Evolutionary conservation across 441 rosid genomes (phyloP).

Genomic region (Eutrema salsugineum): DNA sequence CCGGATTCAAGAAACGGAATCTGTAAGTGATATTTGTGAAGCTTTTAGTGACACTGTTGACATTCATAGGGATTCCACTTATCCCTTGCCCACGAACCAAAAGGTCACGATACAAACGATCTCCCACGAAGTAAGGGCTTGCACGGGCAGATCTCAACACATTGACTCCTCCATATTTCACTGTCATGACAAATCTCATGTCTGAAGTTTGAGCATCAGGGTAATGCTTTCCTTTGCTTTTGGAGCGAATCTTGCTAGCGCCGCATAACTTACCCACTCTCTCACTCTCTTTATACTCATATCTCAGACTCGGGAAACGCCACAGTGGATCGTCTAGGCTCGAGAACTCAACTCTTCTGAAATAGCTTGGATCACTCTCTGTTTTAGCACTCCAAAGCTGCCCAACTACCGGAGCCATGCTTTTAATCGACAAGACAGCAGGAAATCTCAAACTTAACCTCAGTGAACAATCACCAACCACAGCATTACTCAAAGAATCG

Average conservation of each 20-base stretch:
- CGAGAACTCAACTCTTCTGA: constrained; percentile 43
- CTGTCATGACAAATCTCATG: constrained; percentile 63
- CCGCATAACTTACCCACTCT: constrained; percentile 42
- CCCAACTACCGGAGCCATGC: constrained; percentile 46
- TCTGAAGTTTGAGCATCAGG: constrained; percentile 60
- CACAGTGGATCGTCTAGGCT: constrained; percentile 32
- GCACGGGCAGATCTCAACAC: constrained; percentile 44
- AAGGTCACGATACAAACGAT: constrained; percentile 35
- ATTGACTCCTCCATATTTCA: constrained; percentile 36
- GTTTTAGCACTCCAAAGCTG: constrained; percentile 57
- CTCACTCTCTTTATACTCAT: constrained; percentile 51
- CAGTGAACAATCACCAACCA: constrained; percentile 65
- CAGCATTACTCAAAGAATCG: constrained; percentile 43
- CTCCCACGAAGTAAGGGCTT: constrained; percentile 66
- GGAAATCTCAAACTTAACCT: constrained; percentile 69
- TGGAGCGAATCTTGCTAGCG: constrained; percentile 23
- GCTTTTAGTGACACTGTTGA: constrained; percentile 32
- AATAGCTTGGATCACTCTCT: constrained; percentile 45
- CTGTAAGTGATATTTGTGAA: constrained; percentile 66
- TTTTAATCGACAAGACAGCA: constrained; percentile 43
- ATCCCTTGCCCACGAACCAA: constrained; percentile 9
- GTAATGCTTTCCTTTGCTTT: constrained; percentile 48
- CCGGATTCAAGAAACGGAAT: constrained; percentile 36
- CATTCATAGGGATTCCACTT: constrained; percentile 23
- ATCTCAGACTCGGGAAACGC: constrained; percentile 45